phyloP scores from a whole-genome alignment of 2,329 filamentous ascomycete genomes.

The Onygenales sp. region DNA sequence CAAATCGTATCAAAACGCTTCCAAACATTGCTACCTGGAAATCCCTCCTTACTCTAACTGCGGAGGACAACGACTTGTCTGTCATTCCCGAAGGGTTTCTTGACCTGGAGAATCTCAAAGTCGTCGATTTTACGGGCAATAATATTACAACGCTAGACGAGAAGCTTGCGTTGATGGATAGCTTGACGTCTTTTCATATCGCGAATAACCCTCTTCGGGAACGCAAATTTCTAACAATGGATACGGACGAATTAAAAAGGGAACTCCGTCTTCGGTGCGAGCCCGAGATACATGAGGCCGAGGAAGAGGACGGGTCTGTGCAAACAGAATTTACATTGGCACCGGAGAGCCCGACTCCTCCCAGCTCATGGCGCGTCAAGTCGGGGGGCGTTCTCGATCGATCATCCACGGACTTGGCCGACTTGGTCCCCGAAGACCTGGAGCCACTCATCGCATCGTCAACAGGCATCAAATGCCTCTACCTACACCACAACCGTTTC shows the following conservation, averaged over 20 bases:
- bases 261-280: constrained; percentile 55
- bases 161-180: constrained; percentile 70
- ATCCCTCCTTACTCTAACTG: constrained; percentile 61
- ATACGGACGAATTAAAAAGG: constrained; percentile 70
- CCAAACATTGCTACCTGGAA: constrained; percentile 68
- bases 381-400: constrained; percentile 51
- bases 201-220: constrained; percentile 86
- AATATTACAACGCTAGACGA: constrained; percentile 68
- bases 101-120: constrained; percentile 57
- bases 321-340: constrained; percentile 32
- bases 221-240: constrained; percentile 73
- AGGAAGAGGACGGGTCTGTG: constrained; percentile 30
- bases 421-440: constrained; percentile 41
- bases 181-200: constrained; percentile 62
- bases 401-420: constrained; percentile 54
- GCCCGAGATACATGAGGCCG: constrained; percentile 37
- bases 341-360: constrained; percentile 33
- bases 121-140: constrained; percentile 78
- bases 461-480: constrained; percentile 47
- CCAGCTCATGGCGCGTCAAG: constrained; percentile 28
- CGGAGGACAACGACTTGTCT: constrained; percentile 72
- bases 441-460: constrained; percentile 32
- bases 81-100: constrained; percentile 69
- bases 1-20: constrained; percentile 66
- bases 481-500: constrained; percentile 70